Conservation (phyloP, 139 green algal species). For the Closterium sp. region DNA sequence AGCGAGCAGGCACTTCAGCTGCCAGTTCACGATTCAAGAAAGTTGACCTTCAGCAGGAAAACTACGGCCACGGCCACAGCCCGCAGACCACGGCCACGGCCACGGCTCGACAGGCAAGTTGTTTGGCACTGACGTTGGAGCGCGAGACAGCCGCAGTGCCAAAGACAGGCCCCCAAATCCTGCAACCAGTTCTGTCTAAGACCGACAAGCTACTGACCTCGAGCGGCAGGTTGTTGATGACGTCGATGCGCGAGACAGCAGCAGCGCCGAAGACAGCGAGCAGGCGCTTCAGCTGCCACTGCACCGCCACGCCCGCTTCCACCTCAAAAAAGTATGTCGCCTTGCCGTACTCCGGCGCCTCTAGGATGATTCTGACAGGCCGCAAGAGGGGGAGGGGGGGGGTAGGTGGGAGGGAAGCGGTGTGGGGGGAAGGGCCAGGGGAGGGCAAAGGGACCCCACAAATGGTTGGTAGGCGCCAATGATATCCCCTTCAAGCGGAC, state of each 20-base stretch:
- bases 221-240: slow-evolving; percentile 35
- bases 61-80: background rate
- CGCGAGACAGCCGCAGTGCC: no score
- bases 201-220: slow-evolving; percentile 10
- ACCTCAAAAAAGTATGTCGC: slow-evolving; percentile 51
- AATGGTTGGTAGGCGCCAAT: no score
- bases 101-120: no score
- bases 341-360: slow-evolving; percentile 40
- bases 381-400: background rate
- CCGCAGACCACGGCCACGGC: background rate
- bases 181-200: background rate
- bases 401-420: background rate
- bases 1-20: slow-evolving; percentile 36
- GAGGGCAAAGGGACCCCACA: background rate
- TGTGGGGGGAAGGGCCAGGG: background rate
- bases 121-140: no score
- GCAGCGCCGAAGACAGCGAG: slow-evolving; percentile 22
- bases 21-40: slow-evolving; percentile 21
- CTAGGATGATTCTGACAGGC: slow-evolving; percentile 30
- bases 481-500: no score
- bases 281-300: slow-evolving; percentile 35
- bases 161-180: background rate
- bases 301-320: slow-evolving; percentile 4
- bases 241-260: background rate
- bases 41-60: no score